Conservation (phyloP, 1,284 basidiomycete species). For the Marasmius sp. region DNA sequence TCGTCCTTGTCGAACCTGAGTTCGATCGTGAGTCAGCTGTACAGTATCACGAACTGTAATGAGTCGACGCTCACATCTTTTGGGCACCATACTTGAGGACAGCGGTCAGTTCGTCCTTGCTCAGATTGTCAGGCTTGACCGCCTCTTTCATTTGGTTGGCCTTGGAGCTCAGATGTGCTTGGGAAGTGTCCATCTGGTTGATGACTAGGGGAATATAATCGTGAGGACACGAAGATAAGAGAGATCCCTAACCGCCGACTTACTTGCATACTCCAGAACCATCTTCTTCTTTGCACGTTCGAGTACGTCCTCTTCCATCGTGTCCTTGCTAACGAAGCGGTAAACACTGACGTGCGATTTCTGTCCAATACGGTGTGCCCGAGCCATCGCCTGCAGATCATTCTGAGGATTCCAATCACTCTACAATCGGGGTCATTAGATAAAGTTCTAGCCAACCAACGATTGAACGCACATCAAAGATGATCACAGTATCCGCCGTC, state of each 20-base stretch:
- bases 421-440: constrained; percentile 33
- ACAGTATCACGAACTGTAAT: constrained; percentile 5
- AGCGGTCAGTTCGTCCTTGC: constrained; percentile 97
- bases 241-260: constrained; percentile 34
- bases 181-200: constrained; percentile 99
- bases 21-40: constrained; percentile 12
- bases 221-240: constrained; percentile 8
- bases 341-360: constrained; percentile 99
- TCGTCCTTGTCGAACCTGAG: constrained; percentile 95
- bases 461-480: constrained; percentile 82
- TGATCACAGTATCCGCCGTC: constrained; percentile 98
- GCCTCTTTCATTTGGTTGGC: constrained; percentile 64
- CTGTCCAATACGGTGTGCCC: constrained; percentile 95
- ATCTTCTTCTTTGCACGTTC: constrained; percentile 99
- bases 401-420: constrained; percentile 98
- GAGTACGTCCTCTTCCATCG: constrained; percentile 98
- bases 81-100: constrained; percentile 99
- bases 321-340: constrained; percentile 97
- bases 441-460: neutral
- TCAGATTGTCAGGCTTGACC: constrained; percentile 84
- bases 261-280: constrained; percentile 99
- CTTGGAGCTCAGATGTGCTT: constrained; percentile 90
- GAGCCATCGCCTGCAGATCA: constrained; percentile 98
- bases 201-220: constrained; percentile 65
- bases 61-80: constrained; percentile 71